Percentiles rank a stretch among this genome's conserved stretches.
These are phyloP conservation scores for Clavispora carvajalis DNA, from an alignment of 805 yeast species.

Conservation along the genomic window DNA sequence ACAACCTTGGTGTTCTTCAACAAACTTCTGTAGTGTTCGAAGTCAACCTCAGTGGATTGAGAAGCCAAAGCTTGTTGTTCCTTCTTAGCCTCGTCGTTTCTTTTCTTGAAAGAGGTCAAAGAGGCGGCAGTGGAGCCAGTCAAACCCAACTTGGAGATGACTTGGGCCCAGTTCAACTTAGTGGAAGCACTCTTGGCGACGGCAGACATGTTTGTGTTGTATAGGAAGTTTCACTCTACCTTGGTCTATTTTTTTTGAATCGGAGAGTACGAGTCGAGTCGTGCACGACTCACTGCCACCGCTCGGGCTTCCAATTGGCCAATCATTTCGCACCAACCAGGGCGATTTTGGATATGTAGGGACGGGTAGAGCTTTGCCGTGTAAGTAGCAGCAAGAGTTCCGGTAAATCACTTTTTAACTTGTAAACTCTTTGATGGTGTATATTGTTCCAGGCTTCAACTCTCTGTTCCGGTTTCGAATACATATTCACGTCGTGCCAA, in stretches of 20 bases:
- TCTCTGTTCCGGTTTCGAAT: no score
- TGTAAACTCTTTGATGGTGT: no score
- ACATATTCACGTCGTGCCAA: no score
- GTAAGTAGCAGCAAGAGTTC: no score
- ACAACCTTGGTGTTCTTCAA: conserved; percentile 80
- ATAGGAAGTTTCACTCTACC: neutral
- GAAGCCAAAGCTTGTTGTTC: conserved; percentile 62
- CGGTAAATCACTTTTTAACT: no score
- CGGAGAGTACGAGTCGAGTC: conserved; percentile 1
- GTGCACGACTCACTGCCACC: conserved; percentile 7
- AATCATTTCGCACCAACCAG: conserved; percentile 2
- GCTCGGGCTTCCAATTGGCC: conserved; percentile 14
- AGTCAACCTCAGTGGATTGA: conserved; percentile 78
- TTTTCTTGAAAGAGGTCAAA: conserved; percentile 90
- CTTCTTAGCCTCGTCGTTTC: conserved; percentile 96
- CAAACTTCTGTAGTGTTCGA: conserved; percentile 68
- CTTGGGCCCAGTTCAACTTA: conserved; percentile 93
- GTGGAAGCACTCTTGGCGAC: conserved; percentile 62
- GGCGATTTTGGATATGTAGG: no score
- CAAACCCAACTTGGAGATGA: conserved; percentile 81
- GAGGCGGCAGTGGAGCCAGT: conserved; percentile 89
- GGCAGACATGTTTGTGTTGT: conserved; percentile 16
- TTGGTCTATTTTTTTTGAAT: neutral
- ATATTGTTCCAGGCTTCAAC: no score
- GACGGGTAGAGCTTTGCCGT: no score